Base-by-base conservation (phyloP, 1,284 basidiomycete species). In the Leccinum pseudoinsigne region DNA sequence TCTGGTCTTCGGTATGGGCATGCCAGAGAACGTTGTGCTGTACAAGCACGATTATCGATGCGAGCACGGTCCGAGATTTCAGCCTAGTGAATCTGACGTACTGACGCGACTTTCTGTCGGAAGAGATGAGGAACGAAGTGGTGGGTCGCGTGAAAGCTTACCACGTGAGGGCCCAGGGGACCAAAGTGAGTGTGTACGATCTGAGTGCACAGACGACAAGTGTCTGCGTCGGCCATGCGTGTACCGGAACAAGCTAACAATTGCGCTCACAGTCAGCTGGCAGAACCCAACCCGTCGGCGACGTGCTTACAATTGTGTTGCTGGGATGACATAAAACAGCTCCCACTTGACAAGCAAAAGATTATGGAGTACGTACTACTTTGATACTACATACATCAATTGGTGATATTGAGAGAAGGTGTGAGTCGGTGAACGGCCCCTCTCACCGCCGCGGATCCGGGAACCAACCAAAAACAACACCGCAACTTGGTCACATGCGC, bases 11-110 rank as follows among this genome's bases (percentile, higher is more conserved):
- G 4, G 84, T 85, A 55, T 85, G 84, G 3, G 92, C 88, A 72
- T 94, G 90, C 85, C 93, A 94, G 47, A 96, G 83, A 60, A 98
- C 79, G 74, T 96, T 95, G 76, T 99, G 96, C 76, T 98, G 96
- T 26, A 96, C 89, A 59, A 91, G 86, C 31, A 91, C 83, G 2
- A 98, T 79, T 56, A 98, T 81, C 31, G 89, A 83, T 21, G 90
- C 89, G 60, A 91, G 86, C 31, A 91, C 83, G 2, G 85, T 86
- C 16, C 88, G 84, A 8, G 87, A 82, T 70, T 87, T 87, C 50
- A 79, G 62, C 23, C 68, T 67, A 8, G 90, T 84, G 73, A 86
- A 86, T 56, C 88, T 88, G 55, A 92, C 81, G 42, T 97, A 78
- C 65, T 90, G 86, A 87, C 4, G 89, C 90, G 59, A 98, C 86